Evolutionary conservation across 352 stramenopile species (phyloP).

Genomic region (Phytophthora citricola): DNA sequence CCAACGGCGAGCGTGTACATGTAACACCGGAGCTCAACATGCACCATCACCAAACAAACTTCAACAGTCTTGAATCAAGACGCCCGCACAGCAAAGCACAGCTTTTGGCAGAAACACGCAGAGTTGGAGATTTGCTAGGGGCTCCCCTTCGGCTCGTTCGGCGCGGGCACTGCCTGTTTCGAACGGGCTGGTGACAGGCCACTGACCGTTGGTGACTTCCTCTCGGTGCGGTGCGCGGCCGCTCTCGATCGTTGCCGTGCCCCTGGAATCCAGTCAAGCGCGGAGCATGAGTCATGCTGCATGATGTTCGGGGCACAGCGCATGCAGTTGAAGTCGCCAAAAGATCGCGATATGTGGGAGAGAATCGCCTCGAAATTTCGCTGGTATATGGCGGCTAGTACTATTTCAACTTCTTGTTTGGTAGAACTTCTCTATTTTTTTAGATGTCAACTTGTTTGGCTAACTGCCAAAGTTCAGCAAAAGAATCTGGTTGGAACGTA

Average conservation of each 20-base stretch:
- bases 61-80: slow-evolving; percentile 5
- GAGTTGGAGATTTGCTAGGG: slow-evolving; percentile 2
- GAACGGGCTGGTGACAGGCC: slow-evolving; percentile 6
- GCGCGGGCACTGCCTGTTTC: slow-evolving; percentile 6
- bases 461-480: neutral
- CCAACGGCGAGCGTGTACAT: neutral
- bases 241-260: slow-evolving; percentile 3
- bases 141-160: neutral
- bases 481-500: slow-evolving; percentile 1
- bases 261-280: neutral
- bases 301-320: too few species aligned
- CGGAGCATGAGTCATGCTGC: too few species aligned
- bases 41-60: too few species aligned
- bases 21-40: too few species aligned
- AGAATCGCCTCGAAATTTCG: neutral
- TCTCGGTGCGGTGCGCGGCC: slow-evolving; percentile 2
- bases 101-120: slow-evolving; percentile 21
- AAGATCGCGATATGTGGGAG: slow-evolving; percentile 9
- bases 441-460: neutral
- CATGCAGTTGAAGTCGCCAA: slow-evolving; percentile 5
- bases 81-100: slow-evolving; percentile 6
- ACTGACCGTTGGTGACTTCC: slow-evolving; percentile 6
- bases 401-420: neutral
- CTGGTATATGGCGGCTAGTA: neutral
- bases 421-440: neutral